These are phyloP conservation scores for Vanrija pseudolonga DNA, from an alignment of 1,284 basidiomycete species.

Conservation along the genomic window DNA sequence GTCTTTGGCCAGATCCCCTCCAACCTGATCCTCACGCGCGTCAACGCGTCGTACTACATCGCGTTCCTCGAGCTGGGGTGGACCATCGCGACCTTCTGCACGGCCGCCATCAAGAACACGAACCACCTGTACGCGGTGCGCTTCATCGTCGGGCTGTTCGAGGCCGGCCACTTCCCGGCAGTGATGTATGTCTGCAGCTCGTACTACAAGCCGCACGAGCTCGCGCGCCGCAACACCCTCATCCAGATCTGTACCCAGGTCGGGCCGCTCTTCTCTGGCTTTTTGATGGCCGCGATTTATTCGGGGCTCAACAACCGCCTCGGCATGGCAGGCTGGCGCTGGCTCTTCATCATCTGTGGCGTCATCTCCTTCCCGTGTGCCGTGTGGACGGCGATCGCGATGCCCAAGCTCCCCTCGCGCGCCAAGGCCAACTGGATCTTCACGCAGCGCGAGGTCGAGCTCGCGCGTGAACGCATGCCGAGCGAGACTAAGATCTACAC, in stretches of 20 bases:
- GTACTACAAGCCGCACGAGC: constrained; percentile 33
- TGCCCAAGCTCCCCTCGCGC: constrained; percentile 28
- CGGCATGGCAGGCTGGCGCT: constrained; percentile 26
- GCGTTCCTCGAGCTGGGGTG: constrained; percentile 27
- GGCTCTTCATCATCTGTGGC: constrained; percentile 30
- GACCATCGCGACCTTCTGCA: constrained; percentile 25
- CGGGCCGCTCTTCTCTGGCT: constrained; percentile 28
- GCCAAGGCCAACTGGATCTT: constrained; percentile 31
- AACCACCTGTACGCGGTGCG: constrained; percentile 27
- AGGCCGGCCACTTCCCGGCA: constrained; percentile 30
- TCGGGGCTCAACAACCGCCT: constrained; percentile 15
- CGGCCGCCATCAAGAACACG: constrained; percentile 20
- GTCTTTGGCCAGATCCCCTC: constrained; percentile 30
- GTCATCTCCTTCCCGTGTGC: constrained; percentile 26
- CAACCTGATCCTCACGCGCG: constrained; percentile 28
- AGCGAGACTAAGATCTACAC: constrained; percentile 26
- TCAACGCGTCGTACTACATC: constrained; percentile 27
- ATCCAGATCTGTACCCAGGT: constrained; percentile 27
- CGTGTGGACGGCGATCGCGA: constrained; percentile 28
- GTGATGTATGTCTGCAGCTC: constrained; percentile 31
- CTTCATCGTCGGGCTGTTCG: constrained; percentile 30
- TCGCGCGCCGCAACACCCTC: constrained; percentile 27
- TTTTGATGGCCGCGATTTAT: constrained; percentile 29
- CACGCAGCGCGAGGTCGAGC: constrained; percentile 21
- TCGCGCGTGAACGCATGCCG: constrained; percentile 25